Conservation (phyloP, 202 grass and related monocot genomes). For the Panicum virgatum region DNA sequence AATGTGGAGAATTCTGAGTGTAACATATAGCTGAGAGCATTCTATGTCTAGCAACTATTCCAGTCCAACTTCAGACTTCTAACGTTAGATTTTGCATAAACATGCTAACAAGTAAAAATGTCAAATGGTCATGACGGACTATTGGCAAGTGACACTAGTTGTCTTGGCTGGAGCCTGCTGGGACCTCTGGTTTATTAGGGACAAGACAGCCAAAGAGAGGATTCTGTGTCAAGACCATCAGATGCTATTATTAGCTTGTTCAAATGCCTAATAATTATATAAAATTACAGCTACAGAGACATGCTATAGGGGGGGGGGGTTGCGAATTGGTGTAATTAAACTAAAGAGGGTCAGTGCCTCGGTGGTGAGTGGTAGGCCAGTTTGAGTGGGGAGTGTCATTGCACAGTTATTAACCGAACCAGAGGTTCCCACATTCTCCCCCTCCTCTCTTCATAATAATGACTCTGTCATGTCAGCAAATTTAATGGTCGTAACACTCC, state of each 20-base stretch:
- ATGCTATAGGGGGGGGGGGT: background rate
- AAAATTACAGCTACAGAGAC: background rate
- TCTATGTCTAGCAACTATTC: background rate
- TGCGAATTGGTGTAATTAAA: too few species aligned
- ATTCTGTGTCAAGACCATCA: background rate
- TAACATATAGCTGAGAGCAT: background rate
- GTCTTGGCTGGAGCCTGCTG: background rate
- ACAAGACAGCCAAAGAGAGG: background rate
- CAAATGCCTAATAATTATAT: background rate
- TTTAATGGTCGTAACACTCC: too few species aligned
- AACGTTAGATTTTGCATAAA: background rate
- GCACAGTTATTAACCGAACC: too few species aligned
- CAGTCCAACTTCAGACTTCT: background rate
- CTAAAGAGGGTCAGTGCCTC: too few species aligned
- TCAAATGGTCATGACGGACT: background rate
- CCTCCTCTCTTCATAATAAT: too few species aligned
- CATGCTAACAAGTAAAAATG: background rate
- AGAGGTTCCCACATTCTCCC: too few species aligned
- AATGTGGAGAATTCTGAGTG: background rate
- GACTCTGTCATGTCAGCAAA: too few species aligned
- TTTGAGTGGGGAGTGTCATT: too few species aligned
- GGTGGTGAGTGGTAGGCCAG: too few species aligned
- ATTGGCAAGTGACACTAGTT: background rate
- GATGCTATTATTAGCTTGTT: background rate
- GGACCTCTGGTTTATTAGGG: background rate